Conservation (phyloP, 2,329 filamentous ascomycete species). For the Arachnomyces sp. region DNA sequence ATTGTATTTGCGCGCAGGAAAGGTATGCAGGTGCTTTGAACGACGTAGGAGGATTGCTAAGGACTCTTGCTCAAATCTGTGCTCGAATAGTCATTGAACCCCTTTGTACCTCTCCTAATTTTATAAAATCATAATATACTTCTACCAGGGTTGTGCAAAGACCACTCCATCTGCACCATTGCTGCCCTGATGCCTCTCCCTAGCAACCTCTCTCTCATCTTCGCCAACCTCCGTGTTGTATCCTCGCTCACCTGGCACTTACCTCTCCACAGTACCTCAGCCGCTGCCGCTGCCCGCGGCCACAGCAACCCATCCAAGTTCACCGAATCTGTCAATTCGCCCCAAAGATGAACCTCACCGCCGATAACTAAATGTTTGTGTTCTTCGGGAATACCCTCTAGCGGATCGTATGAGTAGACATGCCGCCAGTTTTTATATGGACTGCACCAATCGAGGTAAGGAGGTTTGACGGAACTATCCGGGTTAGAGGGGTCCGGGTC, state of each 20-base stretch:
- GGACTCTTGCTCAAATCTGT: too few species aligned
- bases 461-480: conserved; percentile 5
- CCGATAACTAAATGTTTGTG: conserved; percentile 64
- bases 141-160: conserved; percentile 9
- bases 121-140: conserved; percentile 8
- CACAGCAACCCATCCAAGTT: conserved; percentile 70
- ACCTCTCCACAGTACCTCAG: conserved; percentile 75
- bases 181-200: conserved; percentile 57
- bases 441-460: conserved; percentile 24
- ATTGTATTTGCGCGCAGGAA: too few species aligned
- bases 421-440: conserved; percentile 76
- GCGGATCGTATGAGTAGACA: conserved; percentile 73
- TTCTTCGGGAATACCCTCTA: conserved; percentile 53
- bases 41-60: too few species aligned
- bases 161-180: conserved; percentile 57
- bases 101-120: too few species aligned
- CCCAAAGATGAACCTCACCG: conserved; percentile 76
- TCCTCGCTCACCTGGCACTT: conserved; percentile 46
- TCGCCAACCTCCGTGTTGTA: conserved; percentile 57
- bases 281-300: conserved; percentile 67
- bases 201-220: conserved; percentile 70
- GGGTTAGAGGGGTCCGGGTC: conserved; percentile 18
- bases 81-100: too few species aligned
- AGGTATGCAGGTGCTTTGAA: too few species aligned
- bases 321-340: conserved; percentile 64